A percentile compares a stretch with the other conserved stretches of the same genome.
Conservation (phyloP, 1,284 basidiomycete genomes). For the Ganoderma leucocontextum region DNA sequence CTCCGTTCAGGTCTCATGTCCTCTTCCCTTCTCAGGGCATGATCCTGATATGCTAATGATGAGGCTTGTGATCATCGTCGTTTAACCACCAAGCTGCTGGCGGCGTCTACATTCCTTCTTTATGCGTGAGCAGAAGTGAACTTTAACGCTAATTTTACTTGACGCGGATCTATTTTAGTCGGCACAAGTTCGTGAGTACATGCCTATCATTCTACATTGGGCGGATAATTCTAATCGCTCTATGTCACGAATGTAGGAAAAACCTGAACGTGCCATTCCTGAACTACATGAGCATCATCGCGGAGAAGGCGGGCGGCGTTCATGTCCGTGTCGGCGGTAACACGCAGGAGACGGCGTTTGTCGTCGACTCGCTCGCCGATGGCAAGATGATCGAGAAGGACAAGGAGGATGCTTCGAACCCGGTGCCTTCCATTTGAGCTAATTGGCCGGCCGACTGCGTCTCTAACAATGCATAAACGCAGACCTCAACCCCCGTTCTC, state of each 20-base stretch:
- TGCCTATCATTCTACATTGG: conserved; percentile 30
- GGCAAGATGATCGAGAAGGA: conserved; percentile 62
- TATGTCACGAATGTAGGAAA: conserved; percentile 43
- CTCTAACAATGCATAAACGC: background rate
- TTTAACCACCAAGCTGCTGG: background rate
- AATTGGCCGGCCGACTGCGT: background rate
- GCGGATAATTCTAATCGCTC: background rate
- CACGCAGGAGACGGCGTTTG: conserved; percentile 67
- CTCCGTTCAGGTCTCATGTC: too few species aligned
- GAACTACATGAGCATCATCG: conserved; percentile 74
- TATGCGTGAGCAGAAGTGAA: background rate
- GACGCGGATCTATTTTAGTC: conserved; percentile 17
- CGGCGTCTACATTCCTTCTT: background rate
- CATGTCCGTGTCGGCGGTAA: conserved; percentile 77
- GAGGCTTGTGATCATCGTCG: background rate
- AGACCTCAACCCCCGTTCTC: conserved; percentile 52
- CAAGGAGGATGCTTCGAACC: conserved; percentile 48
- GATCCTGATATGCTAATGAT: background rate
- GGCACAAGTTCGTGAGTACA: conserved; percentile 30
- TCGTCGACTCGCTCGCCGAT: conserved; percentile 53
- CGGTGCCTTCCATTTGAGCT: conserved; percentile 45
- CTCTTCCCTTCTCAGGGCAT: too few species aligned
- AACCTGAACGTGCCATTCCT: conserved; percentile 69
- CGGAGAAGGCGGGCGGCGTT: conserved; percentile 61
- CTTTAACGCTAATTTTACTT: conserved; percentile 6